Conservation (phyloP, 1,284 basidiomycete species). For the Ceratobasidium sp. region DNA sequence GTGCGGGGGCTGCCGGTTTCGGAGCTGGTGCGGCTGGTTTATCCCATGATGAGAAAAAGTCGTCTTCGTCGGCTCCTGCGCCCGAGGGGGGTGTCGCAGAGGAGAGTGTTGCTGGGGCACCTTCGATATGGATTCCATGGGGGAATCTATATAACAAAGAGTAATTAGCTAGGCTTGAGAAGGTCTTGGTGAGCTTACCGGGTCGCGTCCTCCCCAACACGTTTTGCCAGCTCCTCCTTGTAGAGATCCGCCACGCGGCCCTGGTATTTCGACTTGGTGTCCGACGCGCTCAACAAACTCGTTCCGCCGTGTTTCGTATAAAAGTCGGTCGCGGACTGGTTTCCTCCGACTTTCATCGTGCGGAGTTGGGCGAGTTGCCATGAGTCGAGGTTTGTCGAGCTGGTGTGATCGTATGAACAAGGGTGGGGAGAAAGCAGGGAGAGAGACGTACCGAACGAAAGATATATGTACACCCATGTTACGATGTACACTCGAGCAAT, state of each 20-base stretch:
- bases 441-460: slow-evolving; percentile 84
- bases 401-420: slow-evolving; percentile 54
- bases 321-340: slow-evolving; percentile 89
- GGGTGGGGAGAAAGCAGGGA: slow-evolving; percentile 29
- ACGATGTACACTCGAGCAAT: slow-evolving; percentile 94
- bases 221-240: slow-evolving; percentile 88
- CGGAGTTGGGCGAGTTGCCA: slow-evolving; percentile 94
- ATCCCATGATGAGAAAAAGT: slow-evolving; percentile 98
- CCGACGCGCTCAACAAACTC: slow-evolving; percentile 75
- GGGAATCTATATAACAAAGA: slow-evolving; percentile 67
- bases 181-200: slow-evolving; percentile 61
- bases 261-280: slow-evolving; percentile 91
- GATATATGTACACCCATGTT: slow-evolving; percentile 99
- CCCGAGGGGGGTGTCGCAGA: slow-evolving; percentile 58
- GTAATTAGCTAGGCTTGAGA: background rate
- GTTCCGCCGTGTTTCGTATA: slow-evolving; percentile 88
- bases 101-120: slow-evolving; percentile 63
- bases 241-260: slow-evolving; percentile 86
- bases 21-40: slow-evolving; percentile 67
- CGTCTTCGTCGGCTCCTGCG: slow-evolving; percentile 68
- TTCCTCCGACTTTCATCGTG: slow-evolving; percentile 97
- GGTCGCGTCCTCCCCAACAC: slow-evolving; percentile 82
- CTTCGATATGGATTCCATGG: slow-evolving; percentile 81
- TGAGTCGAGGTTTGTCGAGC: slow-evolving; percentile 95
- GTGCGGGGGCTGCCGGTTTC: slow-evolving; percentile 60